Evolutionary conservation across 176 grass and related monocot species (phyloP).

Genomic region (Bothriochloa decipiens): DNA sequence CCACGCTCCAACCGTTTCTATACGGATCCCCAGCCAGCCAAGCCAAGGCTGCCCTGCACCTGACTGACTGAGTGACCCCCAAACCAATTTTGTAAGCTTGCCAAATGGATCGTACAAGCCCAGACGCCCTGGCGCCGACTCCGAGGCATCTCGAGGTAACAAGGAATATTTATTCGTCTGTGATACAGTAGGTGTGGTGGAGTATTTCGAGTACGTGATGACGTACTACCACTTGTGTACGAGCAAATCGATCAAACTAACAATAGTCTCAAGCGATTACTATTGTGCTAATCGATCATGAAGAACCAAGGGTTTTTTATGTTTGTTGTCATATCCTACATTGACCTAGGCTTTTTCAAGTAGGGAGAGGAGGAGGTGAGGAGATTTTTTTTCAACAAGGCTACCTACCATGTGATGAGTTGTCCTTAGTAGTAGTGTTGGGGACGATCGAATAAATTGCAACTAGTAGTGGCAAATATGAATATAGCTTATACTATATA

Average conservation of each 20-base stretch:
- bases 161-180: neutral
- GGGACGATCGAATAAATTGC: too few relatives aligned
- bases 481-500: too few relatives aligned
- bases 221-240: neutral
- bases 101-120: constrained; percentile 45
- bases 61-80: neutral
- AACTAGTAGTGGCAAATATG: too few relatives aligned
- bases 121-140: constrained; percentile 18
- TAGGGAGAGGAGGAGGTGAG: neutral
- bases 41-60: neutral
- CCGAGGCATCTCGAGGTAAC: constrained; percentile 33
- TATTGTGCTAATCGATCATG: neutral
- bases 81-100: constrained; percentile 49
- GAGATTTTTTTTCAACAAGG: neutral
- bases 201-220: neutral
- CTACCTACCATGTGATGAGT: neutral
- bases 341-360: neutral
- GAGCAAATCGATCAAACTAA: neutral
- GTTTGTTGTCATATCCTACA: neutral
- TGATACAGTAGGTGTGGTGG: too few relatives aligned
- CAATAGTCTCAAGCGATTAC: neutral
- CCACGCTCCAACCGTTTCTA: constrained; percentile 54
- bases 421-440: neutral
- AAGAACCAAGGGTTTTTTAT: neutral
- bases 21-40: constrained; percentile 33